Evolutionary conservation across 805 yeast genomes (phyloP).

Genomic region (Cyberlindnera americana): DNA sequence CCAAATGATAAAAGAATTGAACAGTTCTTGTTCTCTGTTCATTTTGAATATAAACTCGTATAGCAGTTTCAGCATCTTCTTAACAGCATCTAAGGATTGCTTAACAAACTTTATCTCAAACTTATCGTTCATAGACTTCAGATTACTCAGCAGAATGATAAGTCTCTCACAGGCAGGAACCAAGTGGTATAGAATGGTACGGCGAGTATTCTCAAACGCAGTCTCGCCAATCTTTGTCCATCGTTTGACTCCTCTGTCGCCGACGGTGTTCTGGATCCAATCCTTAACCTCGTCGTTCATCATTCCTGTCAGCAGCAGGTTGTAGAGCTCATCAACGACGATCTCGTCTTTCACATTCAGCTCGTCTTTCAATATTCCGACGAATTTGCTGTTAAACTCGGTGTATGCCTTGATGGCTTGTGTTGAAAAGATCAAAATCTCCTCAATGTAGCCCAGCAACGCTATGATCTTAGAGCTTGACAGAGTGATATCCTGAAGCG

Average conservation of each 20-base stretch:
- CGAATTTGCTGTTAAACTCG: constrained; percentile 35
- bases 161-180: constrained; percentile 56
- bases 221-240: constrained; percentile 49
- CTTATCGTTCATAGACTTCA: constrained; percentile 23
- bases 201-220: constrained; percentile 48
- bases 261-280: constrained; percentile 63
- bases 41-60: constrained; percentile 38
- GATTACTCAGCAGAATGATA: constrained; percentile 40
- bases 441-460: constrained; percentile 32
- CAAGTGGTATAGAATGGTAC: constrained; percentile 44
- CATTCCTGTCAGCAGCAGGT: constrained; percentile 50
- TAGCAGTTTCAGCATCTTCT: constrained; percentile 28
- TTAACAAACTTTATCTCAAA: constrained; percentile 10
- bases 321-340: constrained; percentile 40
- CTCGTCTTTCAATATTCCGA: constrained; percentile 36
- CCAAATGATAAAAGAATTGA: constrained; percentile 44
- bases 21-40: constrained; percentile 43
- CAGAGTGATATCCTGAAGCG: constrained; percentile 17
- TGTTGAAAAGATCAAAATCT: constrained; percentile 28
- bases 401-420: constrained; percentile 34
- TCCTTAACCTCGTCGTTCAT: constrained; percentile 47
- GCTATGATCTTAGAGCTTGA: constrained; percentile 24
- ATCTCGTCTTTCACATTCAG: constrained; percentile 24
- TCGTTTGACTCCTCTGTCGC: constrained; percentile 59
- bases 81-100: constrained; percentile 14